Percentiles rank a stretch among this genome's conserved stretches.
Evolutionary conservation across 179 eudicot species (phyloP).

Genomic region (Beta corolliflora): DNA sequence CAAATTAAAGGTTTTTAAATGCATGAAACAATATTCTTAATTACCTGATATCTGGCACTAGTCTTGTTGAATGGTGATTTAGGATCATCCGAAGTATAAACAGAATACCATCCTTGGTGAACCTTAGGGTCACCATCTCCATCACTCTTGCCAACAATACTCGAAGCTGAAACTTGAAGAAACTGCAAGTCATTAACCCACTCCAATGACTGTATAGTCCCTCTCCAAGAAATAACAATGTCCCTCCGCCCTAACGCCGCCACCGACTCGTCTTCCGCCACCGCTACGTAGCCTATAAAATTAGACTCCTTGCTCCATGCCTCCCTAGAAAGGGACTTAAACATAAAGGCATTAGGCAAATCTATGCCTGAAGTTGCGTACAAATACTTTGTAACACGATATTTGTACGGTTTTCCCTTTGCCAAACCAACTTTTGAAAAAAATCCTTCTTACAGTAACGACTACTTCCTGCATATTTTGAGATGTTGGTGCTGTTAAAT

Average conservation of each 20-base stretch:
- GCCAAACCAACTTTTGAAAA: conserved; percentile 48
- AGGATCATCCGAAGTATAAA: conserved; percentile 74
- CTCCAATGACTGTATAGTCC: conserved; percentile 25
- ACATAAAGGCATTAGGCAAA: conserved; percentile 40
- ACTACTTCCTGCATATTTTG: conserved; percentile 65
- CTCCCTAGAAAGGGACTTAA: conserved; percentile 27
- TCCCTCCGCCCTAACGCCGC: conserved; percentile 37
- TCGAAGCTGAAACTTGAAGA: conserved; percentile 29
- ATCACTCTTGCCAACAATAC: conserved; percentile 18
- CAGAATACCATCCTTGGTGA: conserved; percentile 70
- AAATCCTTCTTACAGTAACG: conserved; percentile 41
- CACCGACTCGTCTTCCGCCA: conserved; percentile 29
- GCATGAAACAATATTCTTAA: neutral
- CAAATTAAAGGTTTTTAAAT: neutral
- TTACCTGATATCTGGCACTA: conserved; percentile 77
- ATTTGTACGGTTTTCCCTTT: conserved; percentile 50
- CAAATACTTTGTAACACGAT: conserved; percentile 58
- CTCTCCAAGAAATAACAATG: conserved; percentile 41
- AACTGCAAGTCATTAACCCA: conserved; percentile 37
- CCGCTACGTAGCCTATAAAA: conserved; percentile 38
- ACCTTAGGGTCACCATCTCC: conserved; percentile 39
- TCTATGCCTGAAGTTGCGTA: conserved; percentile 68
- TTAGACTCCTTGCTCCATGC: conserved; percentile 32
- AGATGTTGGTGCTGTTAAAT: conserved; percentile 46
- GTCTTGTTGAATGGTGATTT: conserved; percentile 53